Base-by-base conservation (phyloP, 1,284 basidiomycete genomes). In the Pseudozyma pruni region DNA sequence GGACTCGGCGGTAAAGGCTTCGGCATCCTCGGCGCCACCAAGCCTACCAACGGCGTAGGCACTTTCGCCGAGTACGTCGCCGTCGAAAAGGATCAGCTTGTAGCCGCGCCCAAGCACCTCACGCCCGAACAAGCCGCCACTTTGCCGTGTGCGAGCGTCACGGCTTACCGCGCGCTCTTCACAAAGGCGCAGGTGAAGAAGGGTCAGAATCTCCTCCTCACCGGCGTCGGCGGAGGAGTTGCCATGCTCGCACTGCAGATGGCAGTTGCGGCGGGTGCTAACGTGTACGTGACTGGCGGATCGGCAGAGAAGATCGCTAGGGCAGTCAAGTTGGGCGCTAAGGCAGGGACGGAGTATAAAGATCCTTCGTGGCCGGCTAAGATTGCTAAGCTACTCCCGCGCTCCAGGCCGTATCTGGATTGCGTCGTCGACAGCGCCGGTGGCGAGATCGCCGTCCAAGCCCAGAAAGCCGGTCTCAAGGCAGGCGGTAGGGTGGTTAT, bases 211-310 rank as follows among this genome's bases (percentile, higher is more conserved):
- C 85, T 94, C 31, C 87, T 94, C 33, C 89, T 94, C 52, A 85
- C 85, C 5, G 82, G 84, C 22, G 81, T 83, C 14, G 83, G 83
- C 7, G 85, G 92, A 11, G 92, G 92, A 8, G 92, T 94, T 25
- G 92, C 92, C 0, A 84, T 94, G 20, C 77, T 88, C 33, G 89
- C 91, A 0, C 82, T 93, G 48, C 92, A 93, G 79, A 83, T 93
- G 20, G 90, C 89, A 74, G 77, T 92, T 1, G 91, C 90, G 0
- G 87, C 86, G 0, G 90, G 91, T 8, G 91, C 90, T 0, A 87
- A 87, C 41, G 91, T 93, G 10, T 93, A 89, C 81, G 91, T 93
- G n/a, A 91, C 91, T 0, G 91, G 90, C 58, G 87, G 90, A 1
- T 87, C 82, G 37, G 83, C 86, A 19, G 87, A 88, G 1, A 94